Evolutionary conservation across 2,329 filamentous ascomycete genomes (phyloP), one percentile per base, ranked within the genome.

Genomic region (Leptoxyphium fumago): DNA sequence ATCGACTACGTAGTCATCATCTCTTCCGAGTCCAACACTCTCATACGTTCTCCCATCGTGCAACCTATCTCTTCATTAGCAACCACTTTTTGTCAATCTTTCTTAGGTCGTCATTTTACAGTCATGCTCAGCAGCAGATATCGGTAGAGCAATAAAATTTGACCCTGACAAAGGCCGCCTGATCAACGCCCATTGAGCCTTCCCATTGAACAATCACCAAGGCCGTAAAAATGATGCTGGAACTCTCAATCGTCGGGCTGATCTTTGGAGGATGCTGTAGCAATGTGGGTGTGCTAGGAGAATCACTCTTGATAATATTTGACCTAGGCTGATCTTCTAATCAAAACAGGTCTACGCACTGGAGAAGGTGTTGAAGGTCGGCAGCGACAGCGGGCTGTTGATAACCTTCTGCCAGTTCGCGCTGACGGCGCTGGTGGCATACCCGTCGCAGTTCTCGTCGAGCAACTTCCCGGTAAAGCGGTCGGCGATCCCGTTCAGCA

Each of bases 261-360:
- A 96, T 98, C 47, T 95, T 98, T 63, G 91, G 91, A 42, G 91
- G 91, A 28, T 94, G 87, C 61, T 94, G 88, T 66, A 86, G 85
- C 30, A 94, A 94, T 72, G 88, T 88, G 69, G 64, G 78, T 65
- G 43, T 14, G 10, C 28, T 29, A n/a, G 18, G 10, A 29, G 30
- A 38, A 17, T 29, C 48, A 15, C 40, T 55, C 61, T 51, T 29
- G 21, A 28, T 34, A 91, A 84, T 91, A 68, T 75, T 80, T 68
- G 41, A 43, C 18, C 10, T 29, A 36, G 40, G 2, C 26, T 39
- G 29, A 26, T 30, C 13, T 10, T 26, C 30, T n/a, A 14, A 42
- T 14, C 34, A 29, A 26, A 10, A 32, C 5, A 21, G 13, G 28
- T 18, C 29, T 32, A 38, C 50, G 52, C 43, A 52, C 45, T 28